These are phyloP conservation scores for Beauveria australis DNA, from an alignment of 2,329 filamentous ascomycete species.

Conservation along the genomic window DNA sequence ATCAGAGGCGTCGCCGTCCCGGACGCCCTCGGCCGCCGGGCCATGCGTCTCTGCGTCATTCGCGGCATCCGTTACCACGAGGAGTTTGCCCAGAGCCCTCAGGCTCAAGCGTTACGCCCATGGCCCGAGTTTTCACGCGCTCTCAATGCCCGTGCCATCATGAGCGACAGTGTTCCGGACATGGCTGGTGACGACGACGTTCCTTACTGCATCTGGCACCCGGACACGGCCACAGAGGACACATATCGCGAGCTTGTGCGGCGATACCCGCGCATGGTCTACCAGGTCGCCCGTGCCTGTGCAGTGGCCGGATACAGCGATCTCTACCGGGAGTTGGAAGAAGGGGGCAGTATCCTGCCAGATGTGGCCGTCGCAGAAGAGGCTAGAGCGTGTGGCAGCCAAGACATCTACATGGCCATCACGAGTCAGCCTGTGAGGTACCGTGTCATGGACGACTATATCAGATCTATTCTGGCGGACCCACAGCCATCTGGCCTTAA, in stretches of 20 bases:
- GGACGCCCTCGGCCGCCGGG: neutral
- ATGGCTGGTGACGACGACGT: conserved; percentile 12
- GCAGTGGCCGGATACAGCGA: conserved; percentile 28
- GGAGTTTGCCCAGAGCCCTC: neutral
- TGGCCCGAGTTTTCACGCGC: conserved; percentile 1
- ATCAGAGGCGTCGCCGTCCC: neutral
- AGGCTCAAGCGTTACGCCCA: neutral
- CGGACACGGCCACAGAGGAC: conserved; percentile 25
- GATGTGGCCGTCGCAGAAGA: conserved; percentile 33
- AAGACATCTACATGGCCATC: conserved; percentile 24
- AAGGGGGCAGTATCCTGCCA: conserved; percentile 19
- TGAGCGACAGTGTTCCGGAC: conserved; percentile 26
- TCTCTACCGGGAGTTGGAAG: conserved; percentile 26
- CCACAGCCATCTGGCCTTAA: conserved; percentile 6
- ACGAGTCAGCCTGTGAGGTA: conserved; percentile 20
- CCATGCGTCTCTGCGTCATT: neutral
- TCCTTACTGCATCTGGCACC: conserved; percentile 33
- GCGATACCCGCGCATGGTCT: conserved; percentile 25
- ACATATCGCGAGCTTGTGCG: conserved; percentile 25
- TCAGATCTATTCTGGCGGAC: conserved; percentile 13
- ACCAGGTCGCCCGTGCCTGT: conserved; percentile 30
- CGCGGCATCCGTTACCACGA: neutral
- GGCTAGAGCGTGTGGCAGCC: conserved; percentile 15
- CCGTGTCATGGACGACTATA: conserved; percentile 29
- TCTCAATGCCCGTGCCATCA: conserved; percentile 25